A percentile compares a stretch with the other conserved stretches of the same genome.
Evolutionary conservation across 139 green algal species (phyloP).

Genomic region (Spirogloea muscicola): DNA sequence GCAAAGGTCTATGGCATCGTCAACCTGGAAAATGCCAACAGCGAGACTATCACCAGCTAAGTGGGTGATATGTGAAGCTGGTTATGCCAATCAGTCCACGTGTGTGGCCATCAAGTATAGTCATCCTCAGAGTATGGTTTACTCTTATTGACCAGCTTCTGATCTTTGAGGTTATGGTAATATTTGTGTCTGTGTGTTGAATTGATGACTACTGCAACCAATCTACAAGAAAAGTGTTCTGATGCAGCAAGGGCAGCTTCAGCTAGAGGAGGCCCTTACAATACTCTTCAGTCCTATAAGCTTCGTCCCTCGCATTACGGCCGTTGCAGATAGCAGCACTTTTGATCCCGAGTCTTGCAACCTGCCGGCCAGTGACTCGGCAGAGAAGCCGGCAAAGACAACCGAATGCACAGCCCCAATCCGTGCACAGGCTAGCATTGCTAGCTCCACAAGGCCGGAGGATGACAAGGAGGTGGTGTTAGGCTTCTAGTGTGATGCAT

Average conservation of each 20-base stretch:
- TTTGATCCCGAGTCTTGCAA: constrained; percentile 61
- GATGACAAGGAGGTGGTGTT: too few species aligned
- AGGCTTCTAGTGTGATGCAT: too few species aligned
- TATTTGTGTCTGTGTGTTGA: too few species aligned
- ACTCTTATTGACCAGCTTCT: too few species aligned
- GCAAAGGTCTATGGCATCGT: constrained; percentile 32
- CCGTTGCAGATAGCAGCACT: constrained; percentile 68
- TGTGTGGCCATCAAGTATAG: too few species aligned
- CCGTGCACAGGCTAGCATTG: constrained; percentile 83
- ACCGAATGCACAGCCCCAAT: constrained; percentile 90
- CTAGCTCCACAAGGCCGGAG: constrained; percentile 7
- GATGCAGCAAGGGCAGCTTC: constrained; percentile 1
- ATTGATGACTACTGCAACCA: too few species aligned
- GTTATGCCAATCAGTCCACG: too few species aligned
- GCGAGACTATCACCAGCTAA: neutral
- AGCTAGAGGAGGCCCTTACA: constrained; percentile 23
- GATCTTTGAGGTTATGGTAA: too few species aligned
- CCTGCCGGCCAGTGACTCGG: constrained; percentile 74
- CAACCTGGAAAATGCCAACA: constrained; percentile 23
- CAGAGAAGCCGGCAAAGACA: constrained; percentile 93
- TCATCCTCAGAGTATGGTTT: too few species aligned
- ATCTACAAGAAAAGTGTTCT: too few species aligned
- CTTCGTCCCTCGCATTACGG: constrained; percentile 77
- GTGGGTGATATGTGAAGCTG: too few species aligned
- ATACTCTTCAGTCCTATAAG: constrained; percentile 74